Evolutionary conservation across 768 basidiomycete species (phyloP), one percentile per base, ranked within the genome.

Genomic region (Calocybe indica): DNA sequence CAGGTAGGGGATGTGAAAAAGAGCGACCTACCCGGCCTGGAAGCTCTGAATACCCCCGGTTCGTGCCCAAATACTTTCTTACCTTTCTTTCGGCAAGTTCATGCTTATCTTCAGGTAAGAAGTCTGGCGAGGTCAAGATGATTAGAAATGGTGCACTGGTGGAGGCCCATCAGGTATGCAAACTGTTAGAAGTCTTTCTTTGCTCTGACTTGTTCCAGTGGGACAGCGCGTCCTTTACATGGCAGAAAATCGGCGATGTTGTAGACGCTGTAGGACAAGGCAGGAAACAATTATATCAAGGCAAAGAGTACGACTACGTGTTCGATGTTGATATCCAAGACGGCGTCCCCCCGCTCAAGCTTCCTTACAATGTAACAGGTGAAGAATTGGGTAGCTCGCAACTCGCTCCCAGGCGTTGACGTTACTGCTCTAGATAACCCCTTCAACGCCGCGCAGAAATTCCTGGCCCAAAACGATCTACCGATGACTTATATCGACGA

Each of bases 251-350:
- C 32, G 96, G 96, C 15, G 88, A 94, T 55, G 94, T 98, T 5
- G 92, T 94, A 4, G 96, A 96, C 59, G 94, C 93, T 13, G 88
- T 95, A 44, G 89, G 93, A 15, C 82, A 85, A 33, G 81, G 82
- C n/a, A 76, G 92, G 48, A 94, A 90, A 65, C 90, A 94, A 65
- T 75, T 96, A n/a, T 86, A 88, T 59, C 66, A 92, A 56, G 96
- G 96, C 12, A 85, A 85, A 60, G 95, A 98, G 67, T 99, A 94
- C 60, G 96, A 99, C 67, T 96, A 96, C 58, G 95, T 99, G n/a
- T 97, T 98, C 58, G 94, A 96, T 59, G 94, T 99, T 33, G 96
- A 98, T 58, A 85, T 97, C 28, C 78, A 91, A 58, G 95, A 96
- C 50, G 94, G 93, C 2, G 82, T 80, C 11, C 94, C 95, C 8